Base-by-base conservation (phyloP, 257 asterid species). In the Oldenlandia corymbosa region DNA sequence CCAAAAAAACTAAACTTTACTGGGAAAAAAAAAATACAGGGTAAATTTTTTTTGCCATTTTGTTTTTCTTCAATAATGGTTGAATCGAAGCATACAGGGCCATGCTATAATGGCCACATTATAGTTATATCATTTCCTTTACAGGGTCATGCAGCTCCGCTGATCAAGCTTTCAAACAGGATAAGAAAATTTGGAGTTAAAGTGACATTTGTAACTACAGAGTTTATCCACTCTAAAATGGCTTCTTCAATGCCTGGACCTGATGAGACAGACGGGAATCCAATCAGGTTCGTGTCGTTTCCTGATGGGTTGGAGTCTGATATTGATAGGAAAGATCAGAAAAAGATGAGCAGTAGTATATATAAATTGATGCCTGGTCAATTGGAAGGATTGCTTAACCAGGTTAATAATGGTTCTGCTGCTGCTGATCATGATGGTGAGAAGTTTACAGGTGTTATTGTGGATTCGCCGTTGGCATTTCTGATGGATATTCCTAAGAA, bases 81-180 rank as follows among this genome's bases (percentile, higher is more conserved):
- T 56, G 61, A 31, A 30, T n/a, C 61, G 10, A 31, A 31, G 61
- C 9, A 2, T 9, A 37, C 43, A 3, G 1, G 10, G 10, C 43
- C 43, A 37, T 9, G 9, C 13, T 20, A 30, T 30, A 32, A 14
- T 56, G 61, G 43, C 32, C 88, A 76, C 65, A 67, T 84, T 61
- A 21, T 84, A 37, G 77, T 76, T 10, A 72, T 84, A 17, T 48
- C 84, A 18, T 69, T 69, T 49, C 88, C 86, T 55, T 42, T 81
- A 39, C 88, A 79, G 58, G 88, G 88, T 30, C 91, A 84, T 68
- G 78, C 73, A 48, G 62, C 84, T 16, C 83, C 88, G 34, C 74
- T 84, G 2, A 23, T 81, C 10, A 84, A 80, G 68, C 68, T 81
- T 0, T 80, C 86, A 39, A 76, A 81, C 67, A 71, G 52, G 62